phyloP scores from a whole-genome alignment of 176 grass and related monocot genomes.

The Dendrocalamus sinicus region DNA sequence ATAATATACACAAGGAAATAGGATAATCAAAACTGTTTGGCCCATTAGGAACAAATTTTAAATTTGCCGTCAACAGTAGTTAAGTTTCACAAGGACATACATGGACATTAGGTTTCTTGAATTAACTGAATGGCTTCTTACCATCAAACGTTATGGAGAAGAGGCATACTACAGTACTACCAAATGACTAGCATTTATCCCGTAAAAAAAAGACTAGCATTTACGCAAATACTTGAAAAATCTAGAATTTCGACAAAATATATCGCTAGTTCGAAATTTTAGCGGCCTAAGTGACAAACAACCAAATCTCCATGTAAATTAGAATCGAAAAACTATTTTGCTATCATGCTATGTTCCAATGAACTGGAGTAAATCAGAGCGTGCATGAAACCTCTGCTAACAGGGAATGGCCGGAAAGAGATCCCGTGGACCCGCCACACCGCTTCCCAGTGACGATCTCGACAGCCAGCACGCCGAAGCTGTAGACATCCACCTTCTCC shows the following conservation, averaged over 20 bases:
- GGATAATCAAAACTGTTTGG: too few species aligned
- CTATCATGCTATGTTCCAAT: neutral
- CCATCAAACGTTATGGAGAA: too few species aligned
- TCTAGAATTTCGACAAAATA: neutral
- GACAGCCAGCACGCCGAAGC: constrained; percentile 47
- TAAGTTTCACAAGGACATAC: too few species aligned
- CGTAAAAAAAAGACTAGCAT: neutral
- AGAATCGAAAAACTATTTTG: neutral
- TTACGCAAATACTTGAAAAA: neutral
- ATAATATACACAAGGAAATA: too few species aligned
- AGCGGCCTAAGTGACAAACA: neutral
- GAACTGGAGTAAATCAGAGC: neutral
- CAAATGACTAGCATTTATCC: neutral
- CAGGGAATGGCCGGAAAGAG: constrained; percentile 19
- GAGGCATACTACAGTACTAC: neutral
- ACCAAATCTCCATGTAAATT: neutral
- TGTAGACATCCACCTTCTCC: constrained; percentile 52
- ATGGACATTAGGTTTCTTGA: too few species aligned
- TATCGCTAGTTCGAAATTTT: neutral
- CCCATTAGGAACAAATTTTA: too few species aligned
- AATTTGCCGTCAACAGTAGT: too few species aligned
- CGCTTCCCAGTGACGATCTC: constrained; percentile 47
- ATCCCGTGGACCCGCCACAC: constrained; percentile 3
- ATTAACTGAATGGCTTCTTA: too few species aligned
- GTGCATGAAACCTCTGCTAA: constrained; percentile 26